phyloP scores from a whole-genome alignment of 2,329 filamentous ascomycete species.

The Fusarium longipes region DNA sequence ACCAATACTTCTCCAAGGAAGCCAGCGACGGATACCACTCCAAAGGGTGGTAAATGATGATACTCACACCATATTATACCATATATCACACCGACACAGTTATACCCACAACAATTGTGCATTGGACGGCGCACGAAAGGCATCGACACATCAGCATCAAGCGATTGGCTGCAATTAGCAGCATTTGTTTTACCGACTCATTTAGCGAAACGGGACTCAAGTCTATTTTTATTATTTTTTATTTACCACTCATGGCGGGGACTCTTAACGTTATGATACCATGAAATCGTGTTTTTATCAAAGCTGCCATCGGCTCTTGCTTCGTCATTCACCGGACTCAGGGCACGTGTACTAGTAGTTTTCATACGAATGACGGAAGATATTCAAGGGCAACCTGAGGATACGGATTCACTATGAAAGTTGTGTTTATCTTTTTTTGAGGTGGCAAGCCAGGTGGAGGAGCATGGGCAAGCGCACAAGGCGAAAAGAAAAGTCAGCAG shows the following conservation, averaged over 20 bases:
- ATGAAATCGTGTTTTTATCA: conserved; percentile 44
- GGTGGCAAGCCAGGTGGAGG: not conserved
- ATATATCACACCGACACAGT: conserved; percentile 29
- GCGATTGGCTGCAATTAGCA: conserved; percentile 45
- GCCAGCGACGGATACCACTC: conserved; percentile 64
- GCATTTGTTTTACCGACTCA: conserved; percentile 38
- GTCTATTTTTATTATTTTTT: conserved; percentile 35
- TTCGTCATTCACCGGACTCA: conserved; percentile 37
- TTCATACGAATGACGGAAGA: conserved; percentile 33
- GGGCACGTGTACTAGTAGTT: conserved; percentile 47
- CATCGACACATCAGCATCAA: conserved; percentile 46
- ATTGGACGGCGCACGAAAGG: conserved; percentile 47
- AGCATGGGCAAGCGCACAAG: conserved; percentile 24
- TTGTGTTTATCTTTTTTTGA: not conserved
- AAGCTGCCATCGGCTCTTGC: conserved; percentile 32
- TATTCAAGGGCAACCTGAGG: conserved; percentile 44
- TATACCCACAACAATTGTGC: conserved; percentile 45
- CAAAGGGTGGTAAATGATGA: conserved; percentile 55
- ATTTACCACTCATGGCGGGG: conserved; percentile 40
- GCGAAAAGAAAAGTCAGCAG: conserved; percentile 41
- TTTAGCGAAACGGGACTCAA: conserved; percentile 32
- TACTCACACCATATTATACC: conserved; percentile 30
- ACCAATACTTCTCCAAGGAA: conserved; percentile 86
- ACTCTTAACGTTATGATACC: conserved; percentile 48
- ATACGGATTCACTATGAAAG: conserved; percentile 30